phyloP scores from a whole-genome alignment of 306 rosid species.

The Benincasa hispida region DNA sequence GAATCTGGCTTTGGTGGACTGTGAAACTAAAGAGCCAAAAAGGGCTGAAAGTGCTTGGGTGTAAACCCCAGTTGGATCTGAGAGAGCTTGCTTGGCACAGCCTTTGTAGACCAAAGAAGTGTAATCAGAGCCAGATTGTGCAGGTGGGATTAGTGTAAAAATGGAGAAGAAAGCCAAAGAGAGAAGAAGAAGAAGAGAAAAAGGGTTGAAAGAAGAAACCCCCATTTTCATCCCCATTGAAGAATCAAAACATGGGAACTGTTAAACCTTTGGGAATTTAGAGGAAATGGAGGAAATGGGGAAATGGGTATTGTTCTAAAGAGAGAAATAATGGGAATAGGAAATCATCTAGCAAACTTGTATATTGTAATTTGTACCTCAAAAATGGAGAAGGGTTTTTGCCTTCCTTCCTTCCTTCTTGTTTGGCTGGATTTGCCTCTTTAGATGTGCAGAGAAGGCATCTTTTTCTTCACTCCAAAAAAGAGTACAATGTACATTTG shows the following conservation, averaged over 20 bases:
- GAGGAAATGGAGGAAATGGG: neutral
- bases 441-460: constrained; percentile 1
- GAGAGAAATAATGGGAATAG: neutral
- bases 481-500: neutral
- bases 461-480: constrained; percentile 6
- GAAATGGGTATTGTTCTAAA: neutral
- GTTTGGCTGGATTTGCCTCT: neutral
- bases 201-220: constrained; percentile 18
- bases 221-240: constrained; percentile 8
- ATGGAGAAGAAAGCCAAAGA: constrained; percentile 12
- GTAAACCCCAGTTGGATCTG: constrained; percentile 82
- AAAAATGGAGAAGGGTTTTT: constrained; percentile 6
- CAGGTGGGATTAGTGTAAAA: constrained; percentile 21
- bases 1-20: constrained; percentile 60
- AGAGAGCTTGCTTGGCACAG: constrained; percentile 62
- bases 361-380: neutral
- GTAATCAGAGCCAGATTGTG: constrained; percentile 49
- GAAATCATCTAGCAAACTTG: neutral
- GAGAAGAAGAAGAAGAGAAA: constrained; percentile 17
- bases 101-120: constrained; percentile 76
- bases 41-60: constrained; percentile 75
- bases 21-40: constrained; percentile 55
- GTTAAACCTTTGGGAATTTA: neutral
- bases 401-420: neutral
- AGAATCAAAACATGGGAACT: constrained; percentile 10